Evolutionary conservation across 2,329 filamentous ascomycete species (phyloP).

Genomic region (Sporothrix inflata): DNA sequence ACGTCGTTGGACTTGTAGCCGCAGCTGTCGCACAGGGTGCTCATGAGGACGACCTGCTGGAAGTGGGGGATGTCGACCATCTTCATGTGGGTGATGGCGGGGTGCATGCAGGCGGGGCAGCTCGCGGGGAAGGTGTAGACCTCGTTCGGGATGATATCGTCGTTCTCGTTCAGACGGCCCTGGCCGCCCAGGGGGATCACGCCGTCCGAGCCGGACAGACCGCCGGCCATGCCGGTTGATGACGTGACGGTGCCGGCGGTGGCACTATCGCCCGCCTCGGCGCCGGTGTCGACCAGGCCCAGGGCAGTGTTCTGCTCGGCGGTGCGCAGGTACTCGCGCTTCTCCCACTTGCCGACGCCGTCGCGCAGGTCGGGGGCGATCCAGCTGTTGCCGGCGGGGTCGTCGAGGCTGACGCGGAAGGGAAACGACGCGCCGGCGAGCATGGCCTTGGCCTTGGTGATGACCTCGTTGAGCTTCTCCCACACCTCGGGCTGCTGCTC

Average conservation of each 20-base stretch:
- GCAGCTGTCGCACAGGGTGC: conserved; percentile 86
- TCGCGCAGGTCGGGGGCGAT: conserved; percentile 85
- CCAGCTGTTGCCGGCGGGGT: conserved; percentile 94
- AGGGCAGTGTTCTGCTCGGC: conserved; percentile 84
- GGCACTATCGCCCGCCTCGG: conserved; percentile 42
- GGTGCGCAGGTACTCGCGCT: conserved; percentile 80
- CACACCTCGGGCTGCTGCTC: conserved; percentile 76
- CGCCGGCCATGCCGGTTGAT: conserved; percentile 35
- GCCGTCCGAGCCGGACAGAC: conserved; percentile 48
- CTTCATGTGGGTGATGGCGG: conserved; percentile 94
- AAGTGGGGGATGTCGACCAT: conserved; percentile 98
- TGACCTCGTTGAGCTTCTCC: conserved; percentile 75
- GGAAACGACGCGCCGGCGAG: conserved; percentile 77
- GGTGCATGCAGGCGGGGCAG: conserved; percentile 86
- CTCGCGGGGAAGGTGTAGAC: conserved; percentile 91
- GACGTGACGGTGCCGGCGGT: conserved; percentile 29
- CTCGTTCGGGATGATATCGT: conserved; percentile 89
- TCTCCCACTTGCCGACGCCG: conserved; percentile 83
- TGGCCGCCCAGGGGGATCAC: conserved; percentile 54
- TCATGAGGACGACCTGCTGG: conserved; percentile 96
- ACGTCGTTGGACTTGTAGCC: conserved; percentile 96
- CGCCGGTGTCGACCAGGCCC: conserved; percentile 69
- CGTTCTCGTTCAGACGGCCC: conserved; percentile 53
- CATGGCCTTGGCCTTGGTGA: conserved; percentile 76
- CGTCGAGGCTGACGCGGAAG: conserved; percentile 85